Base-by-base conservation (phyloP, 352 stramenopile genomes). In the Plasmopara halstedii region DNA sequence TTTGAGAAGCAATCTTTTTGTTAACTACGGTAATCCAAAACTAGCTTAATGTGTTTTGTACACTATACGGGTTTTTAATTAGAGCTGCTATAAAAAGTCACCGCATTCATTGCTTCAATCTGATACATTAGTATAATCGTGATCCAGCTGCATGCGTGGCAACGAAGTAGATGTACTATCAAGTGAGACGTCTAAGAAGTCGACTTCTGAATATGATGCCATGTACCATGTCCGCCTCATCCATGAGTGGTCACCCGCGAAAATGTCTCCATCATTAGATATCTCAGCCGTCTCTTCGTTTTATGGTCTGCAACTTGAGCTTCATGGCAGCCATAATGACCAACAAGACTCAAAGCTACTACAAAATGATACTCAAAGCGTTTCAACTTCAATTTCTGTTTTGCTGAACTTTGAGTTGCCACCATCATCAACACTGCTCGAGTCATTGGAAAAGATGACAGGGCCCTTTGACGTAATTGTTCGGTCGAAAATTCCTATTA, bases 231-330 rank as follows among this genome's bases (percentile, higher is more conserved):
- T 76, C 4, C 52, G 68, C 18, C 41, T 73, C 22, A 60, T 67
- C 21, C 59, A 67, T 19, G 21, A 25, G 10, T 76, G 68, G 68
- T 18, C 50, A 9, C 43, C 56, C 4, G 22, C 25, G 7, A 10
- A 14, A 14, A 37, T 34, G 19, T 39, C 37, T 19, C 14, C 17
- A 22, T 14, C 34, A 8, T 33, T 53, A 6, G 45, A 60, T 51
- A 44, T 56, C n/a, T 6, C n/a, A 8, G 42, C 60, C 17, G 8
- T 38, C 1, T 50, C 38, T 5, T 70, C 67, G 4, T 79, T 76
- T 39, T 76, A 70, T 33, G 68, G 68, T 3, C 39, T 79, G 17
- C 44, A 73, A 32, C 62, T 79, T 0, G 68, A 79, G 44, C 62
- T 79, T 25, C 48, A 47, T 25, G 64, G 68, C 9, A 29, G 15